Percentiles rank a stretch among this genome's conserved stretches.
phyloP scores from a whole-genome alignment of 805 yeast species.

The Candida boidinii region DNA sequence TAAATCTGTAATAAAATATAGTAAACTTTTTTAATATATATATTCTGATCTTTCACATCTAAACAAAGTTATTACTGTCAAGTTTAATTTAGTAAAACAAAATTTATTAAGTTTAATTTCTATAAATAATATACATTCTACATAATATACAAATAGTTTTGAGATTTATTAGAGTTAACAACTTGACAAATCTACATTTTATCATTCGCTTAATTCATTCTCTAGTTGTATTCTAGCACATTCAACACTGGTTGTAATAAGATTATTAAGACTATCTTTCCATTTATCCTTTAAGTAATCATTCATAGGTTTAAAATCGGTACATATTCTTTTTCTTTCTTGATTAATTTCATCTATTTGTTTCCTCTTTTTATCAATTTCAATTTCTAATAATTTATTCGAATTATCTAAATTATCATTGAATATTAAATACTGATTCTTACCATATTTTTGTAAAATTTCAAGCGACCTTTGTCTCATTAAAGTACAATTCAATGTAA shows the following conservation, averaged over 20 bases:
- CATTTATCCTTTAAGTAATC: slow-evolving; percentile 40
- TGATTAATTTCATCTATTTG: slow-evolving; percentile 33
- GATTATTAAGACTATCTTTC: slow-evolving; percentile 36
- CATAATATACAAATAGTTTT: too few species aligned
- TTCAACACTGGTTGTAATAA: slow-evolving; percentile 30
- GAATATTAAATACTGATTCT: slow-evolving; percentile 28
- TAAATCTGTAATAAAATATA: background rate
- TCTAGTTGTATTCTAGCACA: slow-evolving; percentile 17
- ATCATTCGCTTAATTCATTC: too few species aligned
- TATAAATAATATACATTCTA: too few species aligned
- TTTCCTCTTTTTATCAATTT: slow-evolving; percentile 29
- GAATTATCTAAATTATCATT: slow-evolving; percentile 25
- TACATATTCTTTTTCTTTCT: slow-evolving; percentile 34
- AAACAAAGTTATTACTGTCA: background rate
- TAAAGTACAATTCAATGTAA: slow-evolving; percentile 31
- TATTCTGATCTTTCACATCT: background rate
- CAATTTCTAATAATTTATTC: slow-evolving; percentile 18
- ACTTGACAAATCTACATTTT: too few species aligned
- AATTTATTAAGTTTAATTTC: too few species aligned
- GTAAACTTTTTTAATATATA: background rate
- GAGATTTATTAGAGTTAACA: too few species aligned
- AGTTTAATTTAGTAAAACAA: too few species aligned
- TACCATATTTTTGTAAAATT: slow-evolving; percentile 11
- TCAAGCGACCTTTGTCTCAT: slow-evolving; percentile 29
- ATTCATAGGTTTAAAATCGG: slow-evolving; percentile 33